Evolutionary conservation across 2,329 filamentous ascomycete species (phyloP).

Genomic region (Alternaria triticimaculans): DNA sequence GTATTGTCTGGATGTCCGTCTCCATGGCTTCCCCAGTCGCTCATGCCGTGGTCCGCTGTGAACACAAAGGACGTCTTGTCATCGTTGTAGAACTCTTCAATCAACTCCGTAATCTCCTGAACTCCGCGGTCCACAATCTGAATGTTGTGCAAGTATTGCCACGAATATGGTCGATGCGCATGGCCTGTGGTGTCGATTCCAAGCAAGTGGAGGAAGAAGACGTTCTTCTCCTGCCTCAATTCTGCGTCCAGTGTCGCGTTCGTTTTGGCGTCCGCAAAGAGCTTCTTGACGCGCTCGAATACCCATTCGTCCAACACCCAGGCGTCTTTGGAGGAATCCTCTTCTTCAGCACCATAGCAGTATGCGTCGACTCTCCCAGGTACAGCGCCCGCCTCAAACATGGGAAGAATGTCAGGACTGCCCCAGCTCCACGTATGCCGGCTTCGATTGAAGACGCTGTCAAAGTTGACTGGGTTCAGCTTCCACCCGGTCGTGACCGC

Average conservation of each 20-base stretch:
- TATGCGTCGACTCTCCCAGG: constrained; percentile 87
- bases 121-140: constrained; percentile 93
- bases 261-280: constrained; percentile 80
- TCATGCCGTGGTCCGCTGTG: constrained; percentile 98
- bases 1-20: constrained; percentile 98
- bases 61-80: constrained; percentile 93
- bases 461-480: constrained; percentile 96
- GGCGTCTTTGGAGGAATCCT: constrained; percentile 88
- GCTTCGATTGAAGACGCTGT: constrained; percentile 97
- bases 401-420: constrained; percentile 93
- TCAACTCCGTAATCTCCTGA: constrained; percentile 78
- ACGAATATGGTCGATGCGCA: constrained; percentile 85
- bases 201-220: constrained; percentile 94
- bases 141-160: constrained; percentile 93
- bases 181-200: constrained; percentile 93
- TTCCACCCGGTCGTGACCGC: constrained; percentile 98
- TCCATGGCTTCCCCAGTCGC: constrained; percentile 98
- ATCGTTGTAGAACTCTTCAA: constrained; percentile 83
- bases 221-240: constrained; percentile 81
- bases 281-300: constrained; percentile 87
- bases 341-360: constrained; percentile 80
- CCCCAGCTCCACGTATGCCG: constrained; percentile 99
- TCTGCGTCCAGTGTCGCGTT: constrained; percentile 77
- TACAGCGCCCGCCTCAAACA: constrained; percentile 94
- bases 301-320: constrained; percentile 89